Base-by-base conservation (phyloP, 2,329 filamentous ascomycete genomes). In the Raffaelea albimanens region DNA sequence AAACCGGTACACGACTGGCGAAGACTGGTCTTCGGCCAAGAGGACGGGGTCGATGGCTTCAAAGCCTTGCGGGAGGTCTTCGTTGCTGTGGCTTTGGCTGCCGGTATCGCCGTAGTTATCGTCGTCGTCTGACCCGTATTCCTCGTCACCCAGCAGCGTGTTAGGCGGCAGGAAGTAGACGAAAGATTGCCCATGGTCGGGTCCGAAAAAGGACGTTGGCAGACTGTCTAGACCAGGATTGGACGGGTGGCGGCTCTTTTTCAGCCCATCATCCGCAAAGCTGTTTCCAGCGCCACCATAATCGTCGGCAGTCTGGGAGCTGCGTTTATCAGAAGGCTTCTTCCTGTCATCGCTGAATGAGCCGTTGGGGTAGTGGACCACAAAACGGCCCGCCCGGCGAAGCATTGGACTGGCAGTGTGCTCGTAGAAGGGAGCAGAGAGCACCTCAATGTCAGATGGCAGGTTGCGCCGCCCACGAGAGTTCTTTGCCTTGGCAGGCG, bases 391-490 rank as follows among this genome's bases (percentile, higher is more conserved):
- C 13, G 25, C 25, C 25, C 25, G 25, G 25, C 25, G 25, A 29
- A 29, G 13, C 7, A 29, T 7, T 7, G 25, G 25, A 29, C 25
- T 29, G 7, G 25, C 25, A 13, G 25, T 13, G 13, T 61, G 49
- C 48, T 59, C 60, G 56, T 77, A 77, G 23, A 75, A 69, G 3
- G 73, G 73, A 2, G 73, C 73, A 45, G 68, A 65, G 23, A 77
- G 57, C n/a, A 68, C 63, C 33, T 72, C 71, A 18, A 77, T 65
- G 44, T 71, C 69, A 10, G 65, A 57, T 3, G 64, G 62, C 43
- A 69, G 63, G 53, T 55, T 53, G 59, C 57, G 55, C 47, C 50
- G 54, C 50, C 67, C 61, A 46, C 67, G 61, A 51, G 48, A 45
- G 55, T 45, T 48, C 18, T 33, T 41, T 14, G 50, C 47, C 31